Percentiles rank a stretch among this genome's conserved stretches.
These are phyloP conservation scores for Euphorbia celastroides DNA, from an alignment of 441 rosid genomes.

Conservation along the genomic window DNA sequence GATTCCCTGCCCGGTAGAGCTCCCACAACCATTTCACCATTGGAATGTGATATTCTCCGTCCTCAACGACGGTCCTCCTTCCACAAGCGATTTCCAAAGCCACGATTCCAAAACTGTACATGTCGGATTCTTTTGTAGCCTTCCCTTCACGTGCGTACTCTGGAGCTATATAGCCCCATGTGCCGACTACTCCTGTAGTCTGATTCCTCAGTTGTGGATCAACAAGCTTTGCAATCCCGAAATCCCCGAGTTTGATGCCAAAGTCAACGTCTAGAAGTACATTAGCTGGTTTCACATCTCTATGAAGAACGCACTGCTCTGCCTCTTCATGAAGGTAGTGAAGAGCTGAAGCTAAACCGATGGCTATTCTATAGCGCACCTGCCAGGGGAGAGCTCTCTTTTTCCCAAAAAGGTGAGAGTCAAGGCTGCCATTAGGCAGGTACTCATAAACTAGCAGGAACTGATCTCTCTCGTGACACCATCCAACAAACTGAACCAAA, in stretches of 20 bases:
- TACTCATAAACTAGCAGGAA: constrained; percentile 6
- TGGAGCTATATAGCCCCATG: not conserved
- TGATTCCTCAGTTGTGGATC: constrained; percentile 2
- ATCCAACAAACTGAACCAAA: constrained; percentile 11
- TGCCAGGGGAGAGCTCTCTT: not conserved
- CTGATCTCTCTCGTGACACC: constrained; percentile 5
- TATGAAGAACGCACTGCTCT: constrained; percentile 2
- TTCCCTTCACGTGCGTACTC: constrained; percentile 1
- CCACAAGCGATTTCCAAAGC: constrained; percentile 8
- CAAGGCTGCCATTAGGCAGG: constrained; percentile 9
- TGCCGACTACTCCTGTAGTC: not conserved
- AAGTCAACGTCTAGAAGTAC: constrained; percentile 3
- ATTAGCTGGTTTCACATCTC: constrained; percentile 8
- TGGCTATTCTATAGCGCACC: not conserved
- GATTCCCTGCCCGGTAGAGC: constrained; percentile 7
- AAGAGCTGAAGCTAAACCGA: constrained; percentile 3
- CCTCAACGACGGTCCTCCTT: not conserved
- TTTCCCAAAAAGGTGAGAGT: constrained; percentile 1
- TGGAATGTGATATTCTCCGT: not conserved
- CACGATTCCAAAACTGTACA: not conserved
- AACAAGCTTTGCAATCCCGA: constrained; percentile 4
- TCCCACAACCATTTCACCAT: constrained; percentile 11
- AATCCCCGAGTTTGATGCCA: not conserved
- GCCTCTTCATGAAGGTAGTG: constrained; percentile 7
- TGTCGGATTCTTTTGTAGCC: constrained; percentile 12